Conservation (phyloP, 495 filamentous ascomycete genomes). For the Xylaria telfairii region DNA sequence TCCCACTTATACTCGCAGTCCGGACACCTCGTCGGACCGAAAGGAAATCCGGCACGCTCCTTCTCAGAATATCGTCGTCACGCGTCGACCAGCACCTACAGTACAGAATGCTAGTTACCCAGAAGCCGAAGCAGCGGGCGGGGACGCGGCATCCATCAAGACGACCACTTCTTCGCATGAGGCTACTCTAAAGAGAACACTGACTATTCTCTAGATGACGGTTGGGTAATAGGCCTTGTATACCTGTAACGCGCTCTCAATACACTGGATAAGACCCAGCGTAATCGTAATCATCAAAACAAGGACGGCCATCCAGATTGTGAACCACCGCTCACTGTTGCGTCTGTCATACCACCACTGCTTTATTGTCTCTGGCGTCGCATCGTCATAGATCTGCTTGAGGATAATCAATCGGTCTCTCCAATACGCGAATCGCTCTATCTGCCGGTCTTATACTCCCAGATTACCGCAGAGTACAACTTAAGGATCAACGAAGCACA, state of each 20-base stretch:
- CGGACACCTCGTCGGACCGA: background rate
- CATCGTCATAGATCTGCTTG: slow-evolving; percentile 59
- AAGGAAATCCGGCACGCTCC: too few relatives aligned
- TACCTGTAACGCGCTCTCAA: slow-evolving; percentile 50
- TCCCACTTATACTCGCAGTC: background rate
- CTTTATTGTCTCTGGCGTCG: slow-evolving; percentile 48
- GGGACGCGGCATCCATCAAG: too few relatives aligned
- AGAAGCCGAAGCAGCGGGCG: too few relatives aligned
- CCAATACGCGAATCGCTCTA: slow-evolving; percentile 59
- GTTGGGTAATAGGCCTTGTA: slow-evolving; percentile 36
- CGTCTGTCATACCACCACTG: slow-evolving; percentile 62
- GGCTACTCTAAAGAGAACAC: background rate
- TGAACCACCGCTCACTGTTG: slow-evolving; percentile 59
- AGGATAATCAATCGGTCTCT: slow-evolving; percentile 57
- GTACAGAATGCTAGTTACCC: too few relatives aligned
- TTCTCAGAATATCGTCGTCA: background rate
- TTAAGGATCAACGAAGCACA: slow-evolving; percentile 9
- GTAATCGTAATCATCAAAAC: slow-evolving; percentile 55
- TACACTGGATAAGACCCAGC: slow-evolving; percentile 57
- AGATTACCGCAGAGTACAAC: slow-evolving; percentile 15
- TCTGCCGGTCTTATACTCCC: slow-evolving; percentile 16
- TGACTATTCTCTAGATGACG: background rate
- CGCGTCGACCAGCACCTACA: too few relatives aligned
- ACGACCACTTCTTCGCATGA: too few relatives aligned
- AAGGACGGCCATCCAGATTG: slow-evolving; percentile 60